A percentile compares a stretch with the other conserved stretches of the same genome.
These are phyloP conservation scores for Yarrowia sp. DNA, from an alignment of 805 yeast genomes.

Conservation along the genomic window DNA sequence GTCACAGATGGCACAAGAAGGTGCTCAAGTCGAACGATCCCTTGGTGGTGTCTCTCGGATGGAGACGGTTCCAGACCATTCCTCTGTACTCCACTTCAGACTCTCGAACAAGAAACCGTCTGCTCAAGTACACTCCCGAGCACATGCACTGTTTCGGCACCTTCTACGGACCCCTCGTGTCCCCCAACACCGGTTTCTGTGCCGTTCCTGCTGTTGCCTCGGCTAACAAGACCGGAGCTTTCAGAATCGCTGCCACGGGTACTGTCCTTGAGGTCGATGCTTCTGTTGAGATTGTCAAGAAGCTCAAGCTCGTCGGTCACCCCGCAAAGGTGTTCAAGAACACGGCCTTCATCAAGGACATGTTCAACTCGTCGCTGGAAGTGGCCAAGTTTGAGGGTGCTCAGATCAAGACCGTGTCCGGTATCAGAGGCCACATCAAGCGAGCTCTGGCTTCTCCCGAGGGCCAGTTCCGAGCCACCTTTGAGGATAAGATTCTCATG, in stretches of 20 bases:
- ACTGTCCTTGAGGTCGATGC: slow-evolving; percentile 90
- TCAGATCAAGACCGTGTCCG: slow-evolving; percentile 92
- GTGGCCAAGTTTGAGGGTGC: slow-evolving; percentile 99
- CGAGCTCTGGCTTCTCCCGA: slow-evolving; percentile 93
- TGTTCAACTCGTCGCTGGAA: slow-evolving; percentile 91
- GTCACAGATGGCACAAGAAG: slow-evolving; percentile 99
- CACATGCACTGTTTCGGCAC: slow-evolving; percentile 96
- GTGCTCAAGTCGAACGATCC: slow-evolving; percentile 96
- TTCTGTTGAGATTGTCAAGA: slow-evolving; percentile 90
- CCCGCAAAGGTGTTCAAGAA: slow-evolving; percentile 93
- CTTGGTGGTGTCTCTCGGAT: slow-evolving; percentile 87
- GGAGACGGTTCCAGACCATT: slow-evolving; percentile 97
- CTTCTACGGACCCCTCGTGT: slow-evolving; percentile 94
- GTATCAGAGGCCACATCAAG: slow-evolving; percentile 96
- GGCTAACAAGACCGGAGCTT: slow-evolving; percentile 83
- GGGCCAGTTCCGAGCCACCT: slow-evolving; percentile 94
- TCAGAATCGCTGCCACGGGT: slow-evolving; percentile 97
- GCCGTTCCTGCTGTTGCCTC: slow-evolving; percentile 90
- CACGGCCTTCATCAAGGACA: slow-evolving; percentile 96
- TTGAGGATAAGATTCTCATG: slow-evolving; percentile 92
- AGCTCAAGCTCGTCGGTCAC: slow-evolving; percentile 91
- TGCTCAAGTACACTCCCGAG: slow-evolving; percentile 98
- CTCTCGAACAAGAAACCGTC: slow-evolving; percentile 95
- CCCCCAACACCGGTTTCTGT: slow-evolving; percentile 97
- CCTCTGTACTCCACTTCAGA: slow-evolving; percentile 97